phyloP scores from a whole-genome alignment of 2,329 filamentous ascomycete species.

The Xylariaceae sp. region DNA sequence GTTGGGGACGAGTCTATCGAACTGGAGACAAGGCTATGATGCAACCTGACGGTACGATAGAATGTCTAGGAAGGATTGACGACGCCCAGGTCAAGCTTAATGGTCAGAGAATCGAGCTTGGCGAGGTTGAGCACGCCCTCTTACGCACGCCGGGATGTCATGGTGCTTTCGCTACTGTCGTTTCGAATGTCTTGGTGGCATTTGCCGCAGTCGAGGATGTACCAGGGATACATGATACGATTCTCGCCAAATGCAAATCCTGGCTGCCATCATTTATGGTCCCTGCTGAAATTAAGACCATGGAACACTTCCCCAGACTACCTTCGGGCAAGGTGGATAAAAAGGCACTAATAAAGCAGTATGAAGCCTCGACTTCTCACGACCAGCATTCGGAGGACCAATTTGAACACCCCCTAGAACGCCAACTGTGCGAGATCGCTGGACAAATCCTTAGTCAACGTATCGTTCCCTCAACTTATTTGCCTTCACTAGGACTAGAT shows the following conservation, averaged over 20 bases:
- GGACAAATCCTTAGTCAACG: constrained; percentile 30
- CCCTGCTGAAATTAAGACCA: constrained; percentile 70
- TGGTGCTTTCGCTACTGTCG: constrained; percentile 67
- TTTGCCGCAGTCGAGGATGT: constrained; percentile 65
- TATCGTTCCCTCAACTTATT: constrained; percentile 32
- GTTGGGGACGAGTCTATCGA: constrained; percentile 73
- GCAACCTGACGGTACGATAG: constrained; percentile 68
- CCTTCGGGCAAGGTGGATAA: constrained; percentile 84
- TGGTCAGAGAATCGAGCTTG: constrained; percentile 80
- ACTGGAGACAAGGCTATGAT: constrained; percentile 84
- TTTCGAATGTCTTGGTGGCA: constrained; percentile 69
- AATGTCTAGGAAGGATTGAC: constrained; percentile 79
- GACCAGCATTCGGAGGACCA: constrained; percentile 29
- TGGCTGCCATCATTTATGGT: constrained; percentile 88
- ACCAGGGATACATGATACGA: constrained; percentile 40
- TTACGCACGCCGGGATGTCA: constrained; percentile 64
- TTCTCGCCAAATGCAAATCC: constrained; percentile 64
- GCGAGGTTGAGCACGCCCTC: constrained; percentile 74
- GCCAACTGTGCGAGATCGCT: constrained; percentile 39
- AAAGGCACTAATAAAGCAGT: constrained; percentile 61
- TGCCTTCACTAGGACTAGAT: constrained; percentile 43
- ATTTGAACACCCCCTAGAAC: constrained; percentile 39
- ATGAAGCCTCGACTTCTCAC: constrained; percentile 34
- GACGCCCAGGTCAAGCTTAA: constrained; percentile 85
- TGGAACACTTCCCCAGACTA: constrained; percentile 70